These are phyloP conservation scores for Colletotrichum sp. DNA, from an alignment of 2,329 filamentous ascomycete species.

Conservation along the genomic window DNA sequence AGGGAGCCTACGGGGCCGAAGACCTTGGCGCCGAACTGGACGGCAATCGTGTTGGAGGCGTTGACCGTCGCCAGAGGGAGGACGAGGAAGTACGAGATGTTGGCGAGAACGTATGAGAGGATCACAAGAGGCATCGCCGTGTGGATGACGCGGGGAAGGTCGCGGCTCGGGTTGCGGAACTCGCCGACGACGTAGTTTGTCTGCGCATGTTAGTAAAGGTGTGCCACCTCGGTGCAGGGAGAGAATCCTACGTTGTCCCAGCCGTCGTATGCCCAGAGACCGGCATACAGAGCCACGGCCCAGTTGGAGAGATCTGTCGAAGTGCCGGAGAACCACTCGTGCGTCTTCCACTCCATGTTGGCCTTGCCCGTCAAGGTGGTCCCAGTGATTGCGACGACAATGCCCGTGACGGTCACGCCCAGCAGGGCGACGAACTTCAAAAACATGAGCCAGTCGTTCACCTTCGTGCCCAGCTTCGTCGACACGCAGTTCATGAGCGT, in stretches of 20 bases:
- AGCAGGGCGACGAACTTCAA: constrained; percentile 92
- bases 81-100: constrained; percentile 93
- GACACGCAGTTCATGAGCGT: constrained; percentile 91
- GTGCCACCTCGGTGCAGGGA: neutral
- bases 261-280: constrained; percentile 96
- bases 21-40: constrained; percentile 88
- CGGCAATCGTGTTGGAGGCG: constrained; percentile 91
- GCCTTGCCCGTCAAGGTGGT: constrained; percentile 77
- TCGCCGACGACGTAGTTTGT: constrained; percentile 98
- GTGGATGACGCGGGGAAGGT: constrained; percentile 93
- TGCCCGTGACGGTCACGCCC: constrained; percentile 84
- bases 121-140: constrained; percentile 97
- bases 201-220: constrained; percentile 45
- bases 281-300: constrained; percentile 94
- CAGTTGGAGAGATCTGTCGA: constrained; percentile 81
- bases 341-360: constrained; percentile 85
- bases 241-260: constrained; percentile 87
- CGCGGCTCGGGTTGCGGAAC: constrained; percentile 88
- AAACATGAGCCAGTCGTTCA: constrained; percentile 95
- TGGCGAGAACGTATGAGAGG: constrained; percentile 86
- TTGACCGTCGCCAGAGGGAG: constrained; percentile 82
- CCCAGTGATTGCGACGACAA: constrained; percentile 88
- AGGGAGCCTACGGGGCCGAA: constrained; percentile 86
- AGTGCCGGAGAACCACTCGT: constrained; percentile 88
- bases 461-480: constrained; percentile 83